Evolutionary conservation across 768 basidiomycete genomes (phyloP).

Genomic region (Sutorius australiensis): DNA sequence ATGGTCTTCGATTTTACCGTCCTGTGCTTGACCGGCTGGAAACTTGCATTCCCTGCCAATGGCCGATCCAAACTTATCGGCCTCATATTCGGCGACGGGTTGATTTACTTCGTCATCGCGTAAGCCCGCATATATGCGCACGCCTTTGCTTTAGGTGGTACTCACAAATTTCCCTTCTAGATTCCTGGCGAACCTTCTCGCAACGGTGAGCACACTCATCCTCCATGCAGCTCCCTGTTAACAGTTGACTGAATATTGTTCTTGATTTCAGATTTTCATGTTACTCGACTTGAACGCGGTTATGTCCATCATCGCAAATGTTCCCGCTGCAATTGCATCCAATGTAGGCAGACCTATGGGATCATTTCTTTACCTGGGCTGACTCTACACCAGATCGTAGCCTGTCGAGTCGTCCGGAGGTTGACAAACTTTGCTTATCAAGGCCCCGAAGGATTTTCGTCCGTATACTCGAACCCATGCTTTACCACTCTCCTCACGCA

Average conservation of each 20-base stretch:
- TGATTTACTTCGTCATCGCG: constrained; percentile 72
- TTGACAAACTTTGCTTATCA: constrained; percentile 53
- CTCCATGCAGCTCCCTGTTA: background rate
- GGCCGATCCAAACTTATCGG: constrained; percentile 55
- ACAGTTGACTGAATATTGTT: background rate
- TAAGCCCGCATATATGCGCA: constrained; percentile 34
- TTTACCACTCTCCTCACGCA: constrained; percentile 18
- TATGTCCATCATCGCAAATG: constrained; percentile 71
- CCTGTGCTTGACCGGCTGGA: constrained; percentile 56
- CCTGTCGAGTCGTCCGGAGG: constrained; percentile 58
- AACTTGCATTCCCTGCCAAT: constrained; percentile 45
- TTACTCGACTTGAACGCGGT: constrained; percentile 64
- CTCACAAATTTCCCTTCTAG: constrained; percentile 32
- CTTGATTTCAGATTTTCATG: constrained; percentile 48
- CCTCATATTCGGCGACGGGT: constrained; percentile 67
- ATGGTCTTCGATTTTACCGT: constrained; percentile 71
- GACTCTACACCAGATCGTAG: constrained; percentile 53
- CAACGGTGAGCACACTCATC: constrained; percentile 34
- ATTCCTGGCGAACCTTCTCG: constrained; percentile 64
- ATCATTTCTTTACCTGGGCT: background rate
- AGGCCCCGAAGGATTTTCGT: constrained; percentile 52
- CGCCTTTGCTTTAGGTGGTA: background rate
- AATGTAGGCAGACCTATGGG: constrained; percentile 41
- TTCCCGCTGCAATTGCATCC: constrained; percentile 66
- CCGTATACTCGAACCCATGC: constrained; percentile 27